Evolutionary conservation across 2,329 filamentous ascomycete genomes (phyloP).

Genomic region (Bipolaris bicolor): DNA sequence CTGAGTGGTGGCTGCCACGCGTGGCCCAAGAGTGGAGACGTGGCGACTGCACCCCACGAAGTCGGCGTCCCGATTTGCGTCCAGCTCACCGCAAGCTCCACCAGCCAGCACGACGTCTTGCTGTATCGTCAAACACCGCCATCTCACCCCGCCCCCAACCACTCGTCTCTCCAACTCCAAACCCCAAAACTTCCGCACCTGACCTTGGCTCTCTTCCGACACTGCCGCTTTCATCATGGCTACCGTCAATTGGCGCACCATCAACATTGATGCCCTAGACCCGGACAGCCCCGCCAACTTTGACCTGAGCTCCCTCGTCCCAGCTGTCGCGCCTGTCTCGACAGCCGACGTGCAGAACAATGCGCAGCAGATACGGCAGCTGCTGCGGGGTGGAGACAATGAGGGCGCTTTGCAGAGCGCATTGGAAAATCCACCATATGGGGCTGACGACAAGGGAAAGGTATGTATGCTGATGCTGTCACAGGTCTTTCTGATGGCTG

Average conservation of each 20-base stretch:
- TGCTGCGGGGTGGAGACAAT: conserved; percentile 83
- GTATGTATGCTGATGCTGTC: conserved; percentile 37
- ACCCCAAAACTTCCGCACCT: background rate
- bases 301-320: conserved; percentile 81
- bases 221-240: conserved; percentile 48
- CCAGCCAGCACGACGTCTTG: conserved; percentile 20
- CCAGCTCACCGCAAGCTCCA: conserved; percentile 26
- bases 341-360: conserved; percentile 80
- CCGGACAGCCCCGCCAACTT: conserved; percentile 93
- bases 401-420: conserved; percentile 86
- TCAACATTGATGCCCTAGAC: conserved; percentile 91
- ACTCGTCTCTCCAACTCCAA: background rate
- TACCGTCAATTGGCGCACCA: conserved; percentile 75
- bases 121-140: conserved; percentile 1
- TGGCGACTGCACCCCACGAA: conserved; percentile 36
- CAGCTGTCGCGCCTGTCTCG: conserved; percentile 73
- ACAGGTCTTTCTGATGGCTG: conserved; percentile 27
- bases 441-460: conserved; percentile 60
- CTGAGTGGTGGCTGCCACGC: conserved; percentile 27
- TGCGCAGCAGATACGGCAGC: conserved; percentile 81
- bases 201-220: background rate
- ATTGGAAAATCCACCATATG: conserved; percentile 82
- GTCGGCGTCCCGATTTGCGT: conserved; percentile 27
- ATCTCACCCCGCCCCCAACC: conserved; percentile 9
- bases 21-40: conserved; percentile 39